Percentiles rank a stretch among this genome's conserved stretches.
Evolutionary conservation across 306 rosid genomes (phyloP).

Genomic region (Prunus padus): DNA sequence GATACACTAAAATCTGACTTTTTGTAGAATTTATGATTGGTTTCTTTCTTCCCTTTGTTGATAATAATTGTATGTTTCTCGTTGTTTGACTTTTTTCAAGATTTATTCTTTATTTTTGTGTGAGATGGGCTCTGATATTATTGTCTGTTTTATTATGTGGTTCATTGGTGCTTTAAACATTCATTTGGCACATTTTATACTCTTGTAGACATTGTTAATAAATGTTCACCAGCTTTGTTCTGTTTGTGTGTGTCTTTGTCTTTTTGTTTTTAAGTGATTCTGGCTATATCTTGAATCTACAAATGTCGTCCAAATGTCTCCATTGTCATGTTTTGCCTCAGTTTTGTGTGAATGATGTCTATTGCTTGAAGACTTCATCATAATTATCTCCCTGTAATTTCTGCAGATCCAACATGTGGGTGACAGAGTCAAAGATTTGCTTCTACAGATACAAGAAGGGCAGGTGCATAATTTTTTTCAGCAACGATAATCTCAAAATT

Average conservation of each 20-base stretch:
- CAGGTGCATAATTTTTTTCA: slow-evolving; percentile 43
- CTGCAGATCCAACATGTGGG: slow-evolving; percentile 65
- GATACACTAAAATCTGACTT: too few relatives aligned
- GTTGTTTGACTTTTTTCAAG: neutral
- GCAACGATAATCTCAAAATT: neutral
- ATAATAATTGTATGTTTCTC: neutral
- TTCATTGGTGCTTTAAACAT: neutral
- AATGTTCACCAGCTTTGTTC: neutral
- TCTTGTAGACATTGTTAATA: neutral
- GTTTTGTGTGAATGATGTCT: neutral
- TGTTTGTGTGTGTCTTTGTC: neutral
- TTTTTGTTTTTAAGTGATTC: neutral
- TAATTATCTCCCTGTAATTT: slow-evolving; percentile 1
- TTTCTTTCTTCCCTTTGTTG: neutral
- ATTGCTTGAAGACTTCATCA: neutral
- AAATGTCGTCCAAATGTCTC: too few relatives aligned
- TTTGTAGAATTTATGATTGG: neutral
- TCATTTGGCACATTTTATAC: neutral
- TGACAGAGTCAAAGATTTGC: slow-evolving; percentile 64
- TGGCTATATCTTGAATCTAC: neutral
- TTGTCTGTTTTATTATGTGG: neutral
- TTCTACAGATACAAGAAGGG: slow-evolving; percentile 63
- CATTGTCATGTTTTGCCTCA: neutral
- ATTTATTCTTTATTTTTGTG: neutral
- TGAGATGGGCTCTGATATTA: neutral